These are phyloP conservation scores for Daldinia eschscholtzii DNA, from an alignment of 2,329 filamentous ascomycete genomes.

Conservation along the genomic window DNA sequence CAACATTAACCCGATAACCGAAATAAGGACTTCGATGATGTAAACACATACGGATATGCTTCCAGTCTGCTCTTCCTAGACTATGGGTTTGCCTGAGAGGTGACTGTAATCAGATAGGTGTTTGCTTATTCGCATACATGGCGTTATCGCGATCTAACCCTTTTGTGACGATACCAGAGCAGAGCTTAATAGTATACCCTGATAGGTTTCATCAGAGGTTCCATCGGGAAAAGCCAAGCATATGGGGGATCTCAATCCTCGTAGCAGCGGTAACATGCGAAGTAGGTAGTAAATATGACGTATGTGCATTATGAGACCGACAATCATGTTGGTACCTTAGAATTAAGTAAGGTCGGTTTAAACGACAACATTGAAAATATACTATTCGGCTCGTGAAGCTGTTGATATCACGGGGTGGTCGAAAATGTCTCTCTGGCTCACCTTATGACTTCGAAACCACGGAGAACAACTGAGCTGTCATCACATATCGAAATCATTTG, in stretches of 20 bases:
- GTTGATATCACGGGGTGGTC: not conserved
- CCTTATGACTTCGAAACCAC: not conserved
- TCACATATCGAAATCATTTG: not conserved
- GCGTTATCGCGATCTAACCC: not conserved
- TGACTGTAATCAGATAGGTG: not conserved
- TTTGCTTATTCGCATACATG: not conserved
- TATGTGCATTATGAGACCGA: not conserved
- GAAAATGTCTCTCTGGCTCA: not conserved
- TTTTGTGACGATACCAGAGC: not conserved
- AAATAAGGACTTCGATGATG: not conserved
- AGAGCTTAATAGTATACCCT: not conserved
- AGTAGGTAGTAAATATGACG: not conserved
- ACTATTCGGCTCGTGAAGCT: not conserved
- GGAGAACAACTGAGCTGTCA: not conserved
- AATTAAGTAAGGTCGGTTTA: not conserved
- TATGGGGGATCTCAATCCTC: not conserved
- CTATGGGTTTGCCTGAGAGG: not conserved
- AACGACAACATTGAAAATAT: not conserved
- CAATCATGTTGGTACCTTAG: too few species aligned
- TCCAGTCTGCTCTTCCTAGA: not conserved
- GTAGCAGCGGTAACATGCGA: not conserved
- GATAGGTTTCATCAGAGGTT: not conserved
- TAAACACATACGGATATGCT: constrained; percentile 1
- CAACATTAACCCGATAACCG: constrained; percentile 4
- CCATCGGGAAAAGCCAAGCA: not conserved